Base-by-base conservation (phyloP, 2,329 filamentous ascomycete genomes). In the Penicillium decumbens region DNA sequence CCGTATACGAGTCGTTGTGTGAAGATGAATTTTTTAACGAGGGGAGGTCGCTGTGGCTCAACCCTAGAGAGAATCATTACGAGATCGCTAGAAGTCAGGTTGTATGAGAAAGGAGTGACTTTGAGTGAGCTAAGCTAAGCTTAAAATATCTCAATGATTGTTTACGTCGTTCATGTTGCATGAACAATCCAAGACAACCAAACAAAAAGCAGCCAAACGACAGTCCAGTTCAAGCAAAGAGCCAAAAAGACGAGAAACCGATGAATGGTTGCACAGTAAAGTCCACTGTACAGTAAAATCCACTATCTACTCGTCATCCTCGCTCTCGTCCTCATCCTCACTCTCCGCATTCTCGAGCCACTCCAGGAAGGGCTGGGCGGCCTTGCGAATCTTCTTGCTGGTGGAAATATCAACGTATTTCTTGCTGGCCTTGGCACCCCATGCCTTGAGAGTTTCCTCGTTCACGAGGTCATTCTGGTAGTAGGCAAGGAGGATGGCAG, bases 341-440 rank as follows among this genome's bases (percentile, higher is more conserved):
- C 80, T 82, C 71, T 91, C 87, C 46, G 91, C 91, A 72, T 87
- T 89, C 61, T 89, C 83, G 50, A 97, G 89, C 92, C 91, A 97
- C 63, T 84, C 87, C 66, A 96, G 80, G 81, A 98, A 98, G 57
- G 88, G 85, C 77, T 95, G 88, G 46, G 93, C 90, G 58, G 89
- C 87, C 79, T 95, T 92, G 76, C 91, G 89, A 56, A 97, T 90
- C 80, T 95, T 95, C 80, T 90, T 92, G 76, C 89, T 95, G 54
- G 84, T 91, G 52, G 85, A 70, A 53, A 95, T 74, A 69, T 97
- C 92, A 62, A 95, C 88, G 70, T 97, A 97, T 78, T 96, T 96
- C 85, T 95, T 96, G 82, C 89, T 95, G 51, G 92, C 90, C 80
- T 93, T 95, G 68, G 82, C 80, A 58, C 91, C 92, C 92, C 93